A percentile compares a stretch with the other conserved stretches of the same genome.
Evolutionary conservation across 2,329 filamentous ascomycete genomes (phyloP).

Genomic region (Coniochaeta prunicola): DNA sequence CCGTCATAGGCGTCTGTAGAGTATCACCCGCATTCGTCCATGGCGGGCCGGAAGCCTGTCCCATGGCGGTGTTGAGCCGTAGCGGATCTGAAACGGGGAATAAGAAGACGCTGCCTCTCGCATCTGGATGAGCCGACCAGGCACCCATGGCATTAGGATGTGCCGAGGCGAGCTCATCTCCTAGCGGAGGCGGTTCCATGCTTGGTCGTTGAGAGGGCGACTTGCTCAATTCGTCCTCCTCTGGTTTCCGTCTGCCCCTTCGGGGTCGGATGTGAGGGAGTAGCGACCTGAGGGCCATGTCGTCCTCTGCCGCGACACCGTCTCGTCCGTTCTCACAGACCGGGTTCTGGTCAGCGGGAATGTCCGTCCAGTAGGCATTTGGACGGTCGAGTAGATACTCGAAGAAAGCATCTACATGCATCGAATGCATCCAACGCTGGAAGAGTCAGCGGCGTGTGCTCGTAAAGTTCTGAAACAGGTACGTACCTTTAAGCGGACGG

Average conservation of each 20-base stretch:
- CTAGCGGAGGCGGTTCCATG: conserved; percentile 15
- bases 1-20: conserved; percentile 54
- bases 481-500: conserved; percentile 76
- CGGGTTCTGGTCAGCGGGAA: conserved; percentile 59
- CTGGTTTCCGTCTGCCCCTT: conserved; percentile 55
- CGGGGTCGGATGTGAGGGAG: conserved; percentile 67
- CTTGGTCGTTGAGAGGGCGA: conserved; percentile 49
- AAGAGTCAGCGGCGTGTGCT: not conserved
- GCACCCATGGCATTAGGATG: conserved; percentile 32
- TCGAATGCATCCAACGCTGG: conserved; percentile 91
- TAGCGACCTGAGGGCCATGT: conserved; percentile 77
- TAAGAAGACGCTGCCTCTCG: conserved; percentile 24
- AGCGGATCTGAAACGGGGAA: conserved; percentile 29
- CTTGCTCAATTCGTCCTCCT: conserved; percentile 47
- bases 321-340: conserved; percentile 63
- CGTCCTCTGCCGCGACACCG: conserved; percentile 78
- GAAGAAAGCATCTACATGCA: conserved; percentile 93
- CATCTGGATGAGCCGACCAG: conserved; percentile 40
- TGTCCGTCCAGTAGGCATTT: conserved; percentile 72
- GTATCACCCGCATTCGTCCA: conserved; percentile 40
- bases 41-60: conserved; percentile 25
- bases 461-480: not conserved
- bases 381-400: conserved; percentile 75
- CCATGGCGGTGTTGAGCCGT: conserved; percentile 26
- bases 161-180: conserved; percentile 47